phyloP scores from a whole-genome alignment of 1,284 basidiomycete genomes.

The Pulchroboletus neoregius region DNA sequence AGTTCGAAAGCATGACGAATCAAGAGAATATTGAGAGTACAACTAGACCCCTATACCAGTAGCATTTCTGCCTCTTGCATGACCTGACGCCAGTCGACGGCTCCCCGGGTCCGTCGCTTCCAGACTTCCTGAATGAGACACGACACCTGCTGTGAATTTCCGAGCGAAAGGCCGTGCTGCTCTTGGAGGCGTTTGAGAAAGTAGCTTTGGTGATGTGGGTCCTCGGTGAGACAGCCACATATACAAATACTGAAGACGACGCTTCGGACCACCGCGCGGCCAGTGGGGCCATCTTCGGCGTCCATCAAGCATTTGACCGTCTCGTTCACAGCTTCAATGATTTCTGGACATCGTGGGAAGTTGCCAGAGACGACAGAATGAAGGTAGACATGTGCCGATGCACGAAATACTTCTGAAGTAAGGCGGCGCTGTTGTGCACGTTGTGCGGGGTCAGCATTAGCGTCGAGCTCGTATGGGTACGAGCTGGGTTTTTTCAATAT shows the following conservation, averaged over 20 bases:
- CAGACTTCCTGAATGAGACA: constrained; percentile 60
- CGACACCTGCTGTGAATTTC: constrained; percentile 59
- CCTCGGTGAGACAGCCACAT: constrained; percentile 63
- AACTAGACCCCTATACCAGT: constrained; percentile 49
- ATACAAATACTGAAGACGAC: constrained; percentile 76
- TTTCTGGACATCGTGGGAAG: constrained; percentile 58
- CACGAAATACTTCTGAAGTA: constrained; percentile 68
- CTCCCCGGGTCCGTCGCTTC: constrained; percentile 33
- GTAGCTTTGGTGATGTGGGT: constrained; percentile 40
- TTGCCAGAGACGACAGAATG: constrained; percentile 69
- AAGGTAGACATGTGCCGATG: constrained; percentile 68
- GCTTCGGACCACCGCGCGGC: constrained; percentile 63
- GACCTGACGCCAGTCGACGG: constrained; percentile 59
- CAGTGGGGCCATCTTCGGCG: constrained; percentile 41
- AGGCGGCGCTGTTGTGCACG: constrained; percentile 45
- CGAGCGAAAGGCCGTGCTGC: constrained; percentile 50
- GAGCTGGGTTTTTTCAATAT: constrained; percentile 31
- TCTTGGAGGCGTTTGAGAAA: constrained; percentile 47
- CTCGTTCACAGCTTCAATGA: constrained; percentile 50
- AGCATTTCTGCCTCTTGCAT: constrained; percentile 53
- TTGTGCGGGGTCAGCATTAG: constrained; percentile 7
- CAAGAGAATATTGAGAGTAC: constrained; percentile 1
- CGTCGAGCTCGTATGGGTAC: neutral
- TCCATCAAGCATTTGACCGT: constrained; percentile 48
- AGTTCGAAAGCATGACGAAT: neutral